A percentile compares a stretch with the other conserved stretches of the same genome.
Evolutionary conservation across 768 basidiomycete genomes (phyloP).

Genomic region (Lepiota subincarnata): DNA sequence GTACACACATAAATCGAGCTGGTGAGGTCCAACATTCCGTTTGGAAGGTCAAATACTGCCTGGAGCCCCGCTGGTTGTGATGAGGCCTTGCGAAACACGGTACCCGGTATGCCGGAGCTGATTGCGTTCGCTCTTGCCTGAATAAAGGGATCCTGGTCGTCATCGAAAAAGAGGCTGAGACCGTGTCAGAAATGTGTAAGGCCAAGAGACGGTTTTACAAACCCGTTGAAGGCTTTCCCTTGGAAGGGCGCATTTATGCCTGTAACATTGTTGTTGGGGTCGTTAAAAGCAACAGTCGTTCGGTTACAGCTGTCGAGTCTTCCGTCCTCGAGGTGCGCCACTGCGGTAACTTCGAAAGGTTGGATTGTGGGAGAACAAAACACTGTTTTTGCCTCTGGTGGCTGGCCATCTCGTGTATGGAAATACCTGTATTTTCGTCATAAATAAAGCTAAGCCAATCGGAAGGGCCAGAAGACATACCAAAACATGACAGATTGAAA

Average conservation of each 20-base stretch:
- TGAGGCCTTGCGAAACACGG: conserved; percentile 52
- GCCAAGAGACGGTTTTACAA: conserved; percentile 11
- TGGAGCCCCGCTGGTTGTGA: conserved; percentile 37
- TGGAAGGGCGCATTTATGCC: conserved; percentile 42
- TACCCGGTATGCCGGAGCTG: conserved; percentile 50
- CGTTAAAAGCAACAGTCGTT: conserved; percentile 22
- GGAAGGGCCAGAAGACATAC: conserved; percentile 27
- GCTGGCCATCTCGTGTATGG: conserved; percentile 26
- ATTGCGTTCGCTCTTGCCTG: conserved; percentile 47
- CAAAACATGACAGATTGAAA: conserved; percentile 65
- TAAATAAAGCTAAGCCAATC: background rate
- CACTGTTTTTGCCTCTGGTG: conserved; percentile 41
- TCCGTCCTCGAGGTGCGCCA: conserved; percentile 39
- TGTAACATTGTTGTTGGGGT: conserved; percentile 35
- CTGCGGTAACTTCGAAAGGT: conserved; percentile 38
- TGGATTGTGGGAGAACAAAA: conserved; percentile 55
- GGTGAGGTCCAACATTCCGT: conserved; percentile 54
- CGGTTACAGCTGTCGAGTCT: conserved; percentile 34
- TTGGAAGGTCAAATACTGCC: conserved; percentile 41
- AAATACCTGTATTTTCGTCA: conserved; percentile 31
- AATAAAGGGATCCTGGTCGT: conserved; percentile 39
- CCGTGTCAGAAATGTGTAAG: background rate
- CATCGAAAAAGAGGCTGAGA: conserved; percentile 40
- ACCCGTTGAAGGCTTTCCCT: conserved; percentile 61
- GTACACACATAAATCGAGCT: conserved; percentile 45